Evolutionary conservation across 768 basidiomycete genomes (phyloP).

Genomic region (Dioszegia aurantiaca): DNA sequence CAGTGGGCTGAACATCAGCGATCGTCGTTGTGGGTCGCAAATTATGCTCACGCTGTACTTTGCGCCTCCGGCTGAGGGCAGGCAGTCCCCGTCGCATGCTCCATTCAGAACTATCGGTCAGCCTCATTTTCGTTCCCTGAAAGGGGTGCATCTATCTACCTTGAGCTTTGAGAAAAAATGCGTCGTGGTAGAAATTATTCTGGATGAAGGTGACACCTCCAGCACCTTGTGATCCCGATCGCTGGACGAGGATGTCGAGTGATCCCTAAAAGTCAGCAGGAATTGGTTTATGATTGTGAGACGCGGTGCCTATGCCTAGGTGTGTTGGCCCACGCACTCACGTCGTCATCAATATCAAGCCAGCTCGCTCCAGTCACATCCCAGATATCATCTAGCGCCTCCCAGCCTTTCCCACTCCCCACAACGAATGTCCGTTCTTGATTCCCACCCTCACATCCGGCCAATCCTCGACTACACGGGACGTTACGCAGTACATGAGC

Average conservation of each 20-base stretch:
- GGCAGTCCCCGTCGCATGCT: slow-evolving; percentile 80
- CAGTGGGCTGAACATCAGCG: slow-evolving; percentile 69
- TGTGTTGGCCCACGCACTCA: too few species aligned
- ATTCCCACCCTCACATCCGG: slow-evolving; percentile 25
- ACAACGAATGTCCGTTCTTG: slow-evolving; percentile 65
- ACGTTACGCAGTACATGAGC: slow-evolving; percentile 49
- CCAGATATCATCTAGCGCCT: slow-evolving; percentile 63
- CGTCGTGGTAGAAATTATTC: slow-evolving; percentile 97
- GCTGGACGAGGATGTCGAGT: slow-evolving; percentile 85
- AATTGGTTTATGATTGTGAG: too few species aligned
- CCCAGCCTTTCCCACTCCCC: slow-evolving; percentile 59
- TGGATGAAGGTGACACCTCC: slow-evolving; percentile 69
- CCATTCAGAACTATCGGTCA: slow-evolving; percentile 74
- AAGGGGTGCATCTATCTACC: slow-evolving; percentile 59
- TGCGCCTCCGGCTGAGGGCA: slow-evolving; percentile 60
- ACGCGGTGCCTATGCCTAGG: too few species aligned
- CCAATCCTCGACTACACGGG: slow-evolving; percentile 43
- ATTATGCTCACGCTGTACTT: slow-evolving; percentile 65
- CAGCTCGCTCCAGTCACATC: slow-evolving; percentile 79
- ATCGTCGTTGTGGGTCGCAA: slow-evolving; percentile 13
- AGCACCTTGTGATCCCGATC: slow-evolving; percentile 65
- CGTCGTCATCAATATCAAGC: slow-evolving; percentile 93
- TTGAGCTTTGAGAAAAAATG: slow-evolving; percentile 96
- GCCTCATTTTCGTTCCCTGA: slow-evolving; percentile 5
- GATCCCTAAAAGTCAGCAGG: slow-evolving; percentile 61